Evolutionary conservation across 108 stramenopile species (phyloP), one percentile per base, ranked within the genome.

Genomic region (Mediolabrus comicus): DNA sequence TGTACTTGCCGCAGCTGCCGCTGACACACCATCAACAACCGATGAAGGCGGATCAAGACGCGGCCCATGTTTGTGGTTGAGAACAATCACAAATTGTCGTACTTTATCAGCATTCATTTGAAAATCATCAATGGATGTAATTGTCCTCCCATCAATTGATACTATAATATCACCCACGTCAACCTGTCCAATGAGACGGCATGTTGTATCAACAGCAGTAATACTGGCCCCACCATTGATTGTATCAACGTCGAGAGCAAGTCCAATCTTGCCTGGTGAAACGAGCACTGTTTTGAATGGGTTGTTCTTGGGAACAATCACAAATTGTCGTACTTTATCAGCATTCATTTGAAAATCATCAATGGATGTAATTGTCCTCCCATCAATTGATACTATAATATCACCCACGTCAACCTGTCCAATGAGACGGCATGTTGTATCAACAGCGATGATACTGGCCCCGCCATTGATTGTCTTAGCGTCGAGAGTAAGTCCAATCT

Each of bases 231-330:
- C 64, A 12, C 49, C 64, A 14, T 32, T 53, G 14, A 4, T 19
- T 27, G 29, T 17, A 8, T 49, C 7, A 6, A 52, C 52, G 24
- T 10, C 24, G 28, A 65, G 64, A 1, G 64, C 29, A 12, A 65
- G n/a, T 16, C 64, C 64, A 39, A 65, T 13, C 29, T n/a, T 30
- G n/a, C 64, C 64, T n/a, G 64, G 64, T 39, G 64, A 11, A 0
- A 65, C 46, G 10, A 29, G 30, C 13, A 65, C 16, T 22, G 46
- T 49, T 4, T 24, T 49, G n/a, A n/a, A n/a, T n/a, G n/a, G n/a
- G n/a, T n/a, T n/a, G n/a, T n/a, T n/a, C n/a, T n/a, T n/a, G n/a
- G n/a, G n/a, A 19, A 49, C 22, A 49, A 49, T 49, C 46, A 22
- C 51, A 33, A 65, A 65, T 31, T 30, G 51, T 0, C 64, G 41